Evolutionary conservation across 805 yeast species (phyloP).

Genomic region (Metschnikowia sp.): DNA sequence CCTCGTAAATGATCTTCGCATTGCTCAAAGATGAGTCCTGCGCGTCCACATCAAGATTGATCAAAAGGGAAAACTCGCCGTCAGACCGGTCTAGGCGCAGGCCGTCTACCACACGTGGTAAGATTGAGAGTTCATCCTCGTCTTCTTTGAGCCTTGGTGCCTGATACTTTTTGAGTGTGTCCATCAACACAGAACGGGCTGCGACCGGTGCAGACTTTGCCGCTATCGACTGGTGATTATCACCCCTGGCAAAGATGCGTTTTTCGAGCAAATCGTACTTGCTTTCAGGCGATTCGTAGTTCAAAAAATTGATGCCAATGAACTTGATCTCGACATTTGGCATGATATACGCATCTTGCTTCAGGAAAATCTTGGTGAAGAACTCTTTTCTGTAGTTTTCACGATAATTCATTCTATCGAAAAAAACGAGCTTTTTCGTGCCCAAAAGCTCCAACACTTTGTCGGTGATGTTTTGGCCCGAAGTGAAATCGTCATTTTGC

Average conservation of each 20-base stretch:
- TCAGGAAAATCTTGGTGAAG: constrained; percentile 47
- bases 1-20: constrained; percentile 35
- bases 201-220: constrained; percentile 44
- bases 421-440: constrained; percentile 51
- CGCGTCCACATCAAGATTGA: constrained; percentile 45
- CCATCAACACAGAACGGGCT: constrained; percentile 20
- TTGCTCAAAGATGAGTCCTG: constrained; percentile 33
- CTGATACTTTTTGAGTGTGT: constrained; percentile 8
- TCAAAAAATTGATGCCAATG: constrained; percentile 67
- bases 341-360: constrained; percentile 30
- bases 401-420: constrained; percentile 83
- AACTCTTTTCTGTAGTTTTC: constrained; percentile 64
- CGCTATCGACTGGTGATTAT: constrained; percentile 83
- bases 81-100: constrained; percentile 37
- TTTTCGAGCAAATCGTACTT: constrained; percentile 52
- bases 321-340: constrained; percentile 44
- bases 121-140: constrained; percentile 1
- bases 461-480: constrained; percentile 47
- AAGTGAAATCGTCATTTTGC: constrained; percentile 74
- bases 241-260: constrained; percentile 71
- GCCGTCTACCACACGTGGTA: constrained; percentile 8
- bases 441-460: constrained; percentile 36
- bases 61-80: constrained; percentile 58
- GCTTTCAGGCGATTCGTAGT: constrained; percentile 24
- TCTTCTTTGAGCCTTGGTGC: constrained; percentile 10